Conservation (phyloP, 2,329 filamentous ascomycete species). For the Proliferodiscus dingleyae region DNA sequence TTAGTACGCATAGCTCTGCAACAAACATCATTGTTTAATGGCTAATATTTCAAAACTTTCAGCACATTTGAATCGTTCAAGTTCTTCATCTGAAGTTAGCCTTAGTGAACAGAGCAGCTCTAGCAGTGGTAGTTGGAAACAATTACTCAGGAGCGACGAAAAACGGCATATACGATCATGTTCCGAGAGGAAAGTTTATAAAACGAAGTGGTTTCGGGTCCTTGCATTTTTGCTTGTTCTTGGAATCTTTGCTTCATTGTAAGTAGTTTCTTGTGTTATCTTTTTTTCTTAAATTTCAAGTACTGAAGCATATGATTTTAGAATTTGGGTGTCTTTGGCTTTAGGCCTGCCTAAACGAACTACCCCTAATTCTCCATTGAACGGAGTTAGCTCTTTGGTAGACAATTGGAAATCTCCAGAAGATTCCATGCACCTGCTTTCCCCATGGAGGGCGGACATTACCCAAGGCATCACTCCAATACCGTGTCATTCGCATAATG, state of each 20-base stretch:
- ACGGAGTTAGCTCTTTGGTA: background rate
- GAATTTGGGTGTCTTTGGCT: background rate
- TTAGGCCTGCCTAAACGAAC: background rate
- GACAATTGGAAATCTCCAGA: background rate
- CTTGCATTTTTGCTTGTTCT: background rate
- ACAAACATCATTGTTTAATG: background rate
- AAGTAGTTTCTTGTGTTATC: background rate
- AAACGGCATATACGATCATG: background rate
- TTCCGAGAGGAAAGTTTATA: background rate
- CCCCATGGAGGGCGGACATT: constrained; percentile 38
- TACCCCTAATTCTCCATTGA: background rate
- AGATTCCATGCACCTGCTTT: constrained; percentile 23
- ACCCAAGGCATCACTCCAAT: constrained; percentile 47
- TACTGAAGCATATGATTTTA: background rate
- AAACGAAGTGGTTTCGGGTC: background rate
- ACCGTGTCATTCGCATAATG: constrained; percentile 62
- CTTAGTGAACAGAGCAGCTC: background rate
- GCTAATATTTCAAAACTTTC: background rate
- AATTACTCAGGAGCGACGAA: background rate
- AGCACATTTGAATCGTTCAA: background rate
- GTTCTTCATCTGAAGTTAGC: background rate
- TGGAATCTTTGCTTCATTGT: background rate
- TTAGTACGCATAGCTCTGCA: background rate
- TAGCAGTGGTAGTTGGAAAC: background rate
- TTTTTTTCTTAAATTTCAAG: background rate